Evolutionary conservation across 1,284 basidiomycete genomes (phyloP).

Genomic region (Neolentinus lepideus): DNA sequence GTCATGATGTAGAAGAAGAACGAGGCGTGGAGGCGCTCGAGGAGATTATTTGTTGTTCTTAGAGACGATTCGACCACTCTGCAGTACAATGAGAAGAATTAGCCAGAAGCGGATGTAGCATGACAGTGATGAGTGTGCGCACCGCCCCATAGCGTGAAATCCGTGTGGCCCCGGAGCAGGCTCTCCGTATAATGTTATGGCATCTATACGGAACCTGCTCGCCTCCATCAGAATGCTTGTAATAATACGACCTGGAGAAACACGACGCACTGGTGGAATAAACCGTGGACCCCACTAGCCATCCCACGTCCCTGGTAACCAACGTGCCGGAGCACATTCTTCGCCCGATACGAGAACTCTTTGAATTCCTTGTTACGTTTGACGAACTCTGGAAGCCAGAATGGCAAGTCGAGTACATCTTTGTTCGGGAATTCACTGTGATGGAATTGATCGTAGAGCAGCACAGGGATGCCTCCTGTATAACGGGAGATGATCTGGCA

Average conservation of each 20-base stretch:
- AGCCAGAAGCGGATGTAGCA: slow-evolving; percentile 1
- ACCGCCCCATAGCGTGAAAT: slow-evolving; percentile 89
- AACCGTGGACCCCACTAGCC: slow-evolving; percentile 72
- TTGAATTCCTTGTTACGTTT: slow-evolving; percentile 35
- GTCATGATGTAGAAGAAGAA: slow-evolving; percentile 93
- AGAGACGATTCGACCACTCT: slow-evolving; percentile 82
- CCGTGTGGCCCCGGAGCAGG: slow-evolving; percentile 92
- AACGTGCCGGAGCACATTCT: slow-evolving; percentile 60
- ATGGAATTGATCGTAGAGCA: slow-evolving; percentile 73
- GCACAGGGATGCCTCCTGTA: slow-evolving; percentile 65
- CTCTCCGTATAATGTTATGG: slow-evolving; percentile 84
- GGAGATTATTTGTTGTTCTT: slow-evolving; percentile 85
- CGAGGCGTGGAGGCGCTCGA: slow-evolving; percentile 91
- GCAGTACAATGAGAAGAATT: neutral
- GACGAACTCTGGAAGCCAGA: slow-evolving; percentile 41
- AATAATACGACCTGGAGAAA: neutral
- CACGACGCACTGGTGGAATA: slow-evolving; percentile 58
- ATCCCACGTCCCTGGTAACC: slow-evolving; percentile 62
- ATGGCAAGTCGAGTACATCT: slow-evolving; percentile 25
- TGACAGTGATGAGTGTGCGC: slow-evolving; percentile 13
- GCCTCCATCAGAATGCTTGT: neutral
- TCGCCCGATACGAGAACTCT: slow-evolving; percentile 49
- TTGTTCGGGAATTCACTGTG: slow-evolving; percentile 30
- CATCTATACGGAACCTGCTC: slow-evolving; percentile 86
- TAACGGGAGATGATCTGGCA: slow-evolving; percentile 68